Percentiles rank a stretch among this genome's conserved stretches.
Evolutionary conservation across 2,329 filamentous ascomycete genomes (phyloP).

Genomic region (Aspergillus sp.): DNA sequence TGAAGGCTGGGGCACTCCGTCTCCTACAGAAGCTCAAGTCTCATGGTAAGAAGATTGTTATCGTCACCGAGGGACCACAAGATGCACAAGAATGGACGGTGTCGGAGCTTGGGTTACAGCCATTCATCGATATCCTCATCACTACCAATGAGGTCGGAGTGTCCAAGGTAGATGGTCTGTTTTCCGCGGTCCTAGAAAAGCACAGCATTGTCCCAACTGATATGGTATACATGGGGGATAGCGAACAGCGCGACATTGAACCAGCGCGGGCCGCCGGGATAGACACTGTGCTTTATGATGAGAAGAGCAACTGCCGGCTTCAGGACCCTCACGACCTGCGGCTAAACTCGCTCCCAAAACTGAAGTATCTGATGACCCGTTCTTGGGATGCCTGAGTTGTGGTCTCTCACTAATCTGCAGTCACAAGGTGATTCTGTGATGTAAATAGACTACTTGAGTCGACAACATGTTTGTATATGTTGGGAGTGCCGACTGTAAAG

Average conservation of each 20-base stretch:
- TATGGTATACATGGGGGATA: constrained; percentile 34
- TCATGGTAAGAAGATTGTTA: constrained; percentile 42
- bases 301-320: neutral
- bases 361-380: neutral
- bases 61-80: constrained; percentile 52
- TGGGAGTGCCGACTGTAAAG: no score
- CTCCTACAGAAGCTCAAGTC: constrained; percentile 39
- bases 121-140: constrained; percentile 33
- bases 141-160: constrained; percentile 36
- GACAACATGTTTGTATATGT: no score
- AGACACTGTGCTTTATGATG: neutral
- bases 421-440: no score
- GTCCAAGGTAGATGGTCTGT: constrained; percentile 37
- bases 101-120: constrained; percentile 29
- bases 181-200: constrained; percentile 25
- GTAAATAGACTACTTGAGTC: no score
- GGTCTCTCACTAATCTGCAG: no score
- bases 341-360: neutral
- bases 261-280: constrained; percentile 28
- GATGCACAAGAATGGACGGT: constrained; percentile 52
- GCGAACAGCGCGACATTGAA: constrained; percentile 27
- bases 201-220: constrained; percentile 22
- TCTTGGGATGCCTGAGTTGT: no score
- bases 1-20: constrained; percentile 41
- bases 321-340: neutral